Conservation (phyloP, 306 rosid species). For the Begonia masoniana region DNA sequence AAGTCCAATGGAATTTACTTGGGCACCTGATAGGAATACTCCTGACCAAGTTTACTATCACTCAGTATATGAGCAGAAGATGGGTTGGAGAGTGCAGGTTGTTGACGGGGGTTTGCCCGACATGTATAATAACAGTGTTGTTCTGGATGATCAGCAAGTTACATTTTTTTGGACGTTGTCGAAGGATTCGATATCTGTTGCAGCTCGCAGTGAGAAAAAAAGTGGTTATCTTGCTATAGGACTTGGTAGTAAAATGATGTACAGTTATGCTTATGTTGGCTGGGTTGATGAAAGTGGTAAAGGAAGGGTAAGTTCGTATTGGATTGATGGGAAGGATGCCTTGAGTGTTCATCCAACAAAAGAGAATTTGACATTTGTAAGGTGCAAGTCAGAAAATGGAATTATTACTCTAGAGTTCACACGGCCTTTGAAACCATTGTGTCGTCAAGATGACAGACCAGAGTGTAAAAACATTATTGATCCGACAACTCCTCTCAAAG, state of each 20-base stretch:
- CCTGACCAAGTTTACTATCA: conserved; percentile 71
- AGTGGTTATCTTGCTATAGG: conserved; percentile 92
- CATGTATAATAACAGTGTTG: conserved; percentile 83
- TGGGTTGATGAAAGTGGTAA: conserved; percentile 63
- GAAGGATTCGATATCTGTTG: conserved; percentile 53
- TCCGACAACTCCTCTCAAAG: conserved; percentile 71
- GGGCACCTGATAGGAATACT: conserved; percentile 82
- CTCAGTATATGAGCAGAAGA: conserved; percentile 57
- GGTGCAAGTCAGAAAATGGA: conserved; percentile 74
- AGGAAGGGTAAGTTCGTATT: conserved; percentile 57
- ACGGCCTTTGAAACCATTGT: conserved; percentile 69
- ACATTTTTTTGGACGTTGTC: conserved; percentile 78
- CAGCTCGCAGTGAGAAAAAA: conserved; percentile 84
- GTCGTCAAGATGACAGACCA: conserved; percentile 28
- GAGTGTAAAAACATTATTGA: conserved; percentile 77
- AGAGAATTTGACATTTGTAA: conserved; percentile 66
- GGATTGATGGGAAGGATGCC: conserved; percentile 82
- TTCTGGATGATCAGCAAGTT: conserved; percentile 90
- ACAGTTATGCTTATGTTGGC: conserved; percentile 74
- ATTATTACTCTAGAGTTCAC: conserved; percentile 78
- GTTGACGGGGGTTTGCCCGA: conserved; percentile 92
- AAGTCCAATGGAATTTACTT: conserved; percentile 58
- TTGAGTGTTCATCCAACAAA: conserved; percentile 42
- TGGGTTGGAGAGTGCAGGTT: conserved; percentile 91
- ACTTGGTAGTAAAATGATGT: conserved; percentile 68